Base-by-base conservation (phyloP, 2,329 filamentous ascomycete genomes). In the Davidsoniella virescens region DNA sequence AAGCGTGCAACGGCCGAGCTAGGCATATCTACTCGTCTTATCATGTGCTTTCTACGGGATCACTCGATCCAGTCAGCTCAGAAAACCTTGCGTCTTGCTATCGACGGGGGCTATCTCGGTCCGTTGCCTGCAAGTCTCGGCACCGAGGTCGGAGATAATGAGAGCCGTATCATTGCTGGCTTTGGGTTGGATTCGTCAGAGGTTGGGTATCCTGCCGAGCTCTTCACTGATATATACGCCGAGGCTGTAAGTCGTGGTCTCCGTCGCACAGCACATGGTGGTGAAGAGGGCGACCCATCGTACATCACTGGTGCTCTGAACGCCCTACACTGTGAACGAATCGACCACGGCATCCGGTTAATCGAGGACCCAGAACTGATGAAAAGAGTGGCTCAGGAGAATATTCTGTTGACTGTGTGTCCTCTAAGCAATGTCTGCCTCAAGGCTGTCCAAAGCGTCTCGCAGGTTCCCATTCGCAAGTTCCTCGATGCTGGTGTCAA, bases 321-420 rank as follows among this genome's bases (percentile, higher is more conserved):
- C 56, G 59, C 69, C 26, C 70, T 87, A 41, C 67, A 70, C 18
- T 75, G 78, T 40, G 66, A 73, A 60, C 74, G 84, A 40, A 84
- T 90, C 58, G 84, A 88, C 60, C 82, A 90, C 60, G 84, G 84
- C 1, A 77, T 85, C 51, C 72, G 76, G 7, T 68, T 84, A 7
- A 68, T 73, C 4, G 70, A 82, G 41, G 77, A 85, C 55, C 63
- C 68, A 0, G 67, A 62, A 17, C 65, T 87, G 23, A 65, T 86
- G 61, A 59, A 67, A 53, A 68, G 72, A 20, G 69, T 87, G 12
- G 80, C 73, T 1, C 60, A 64, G 10, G 66, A 76, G 50, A 66
- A 71, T 37, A 76, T 74, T 17, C 59, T 88, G 59, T 62, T 88
- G 52, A 84, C 82, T 0, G 68, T 86, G 37, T 90, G 84, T 59